Evolutionary conservation across 768 basidiomycete genomes (phyloP).

Genomic region (Russula sp.): DNA sequence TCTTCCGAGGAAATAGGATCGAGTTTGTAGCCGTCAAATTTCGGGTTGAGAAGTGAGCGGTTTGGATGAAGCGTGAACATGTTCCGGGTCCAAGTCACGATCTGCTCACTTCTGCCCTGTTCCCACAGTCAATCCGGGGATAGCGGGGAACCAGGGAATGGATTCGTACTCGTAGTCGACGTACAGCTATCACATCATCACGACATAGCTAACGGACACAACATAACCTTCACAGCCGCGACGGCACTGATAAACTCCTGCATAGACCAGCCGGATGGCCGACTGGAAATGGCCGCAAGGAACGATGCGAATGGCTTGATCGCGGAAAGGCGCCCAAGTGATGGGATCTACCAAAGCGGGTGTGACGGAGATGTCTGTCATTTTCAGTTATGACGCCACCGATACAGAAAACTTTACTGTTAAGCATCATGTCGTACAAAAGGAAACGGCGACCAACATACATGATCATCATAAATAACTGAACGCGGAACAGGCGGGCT

Average conservation of each 20-base stretch:
- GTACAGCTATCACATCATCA: too few species aligned
- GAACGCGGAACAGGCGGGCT: not conserved
- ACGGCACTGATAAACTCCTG: too few species aligned
- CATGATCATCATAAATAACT: not conserved
- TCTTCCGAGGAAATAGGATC: slow-evolving; percentile 53
- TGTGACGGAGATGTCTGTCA: not conserved
- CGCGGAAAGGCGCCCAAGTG: not conserved
- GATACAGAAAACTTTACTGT: not conserved
- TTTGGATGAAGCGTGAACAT: slow-evolving; percentile 24
- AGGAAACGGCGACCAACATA: not conserved
- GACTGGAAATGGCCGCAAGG: not conserved
- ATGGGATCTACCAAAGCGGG: not conserved
- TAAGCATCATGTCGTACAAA: not conserved
- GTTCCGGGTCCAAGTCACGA: not conserved
- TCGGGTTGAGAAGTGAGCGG: slow-evolving; percentile 61
- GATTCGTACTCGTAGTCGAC: too few species aligned
- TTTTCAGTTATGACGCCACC: not conserved
- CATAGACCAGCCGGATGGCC: too few species aligned
- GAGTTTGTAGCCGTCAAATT: slow-evolving; percentile 81
- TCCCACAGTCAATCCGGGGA: not conserved
- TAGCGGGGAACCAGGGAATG: too few species aligned
- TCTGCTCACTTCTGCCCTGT: not conserved
- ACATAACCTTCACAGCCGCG: not conserved
- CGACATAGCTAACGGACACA: too few species aligned
- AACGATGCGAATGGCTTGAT: not conserved